Evolutionary conservation across 2,329 filamentous ascomycete genomes (phyloP), one percentile per base, ranked within the genome.

Genomic region (Scedosporium dehoogii): DNA sequence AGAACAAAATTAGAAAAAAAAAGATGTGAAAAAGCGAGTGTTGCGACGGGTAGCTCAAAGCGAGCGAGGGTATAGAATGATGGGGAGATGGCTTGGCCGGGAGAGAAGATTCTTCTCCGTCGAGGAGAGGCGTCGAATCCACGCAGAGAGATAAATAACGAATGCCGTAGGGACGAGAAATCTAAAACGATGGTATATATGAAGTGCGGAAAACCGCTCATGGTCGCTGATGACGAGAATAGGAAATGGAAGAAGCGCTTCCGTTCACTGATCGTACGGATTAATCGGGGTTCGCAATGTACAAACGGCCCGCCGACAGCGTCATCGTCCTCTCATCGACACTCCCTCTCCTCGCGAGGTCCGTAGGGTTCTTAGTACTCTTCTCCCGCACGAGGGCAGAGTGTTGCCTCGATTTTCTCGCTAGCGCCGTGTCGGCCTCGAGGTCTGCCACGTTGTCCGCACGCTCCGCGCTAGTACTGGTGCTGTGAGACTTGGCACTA

Each of bases 231-330:
- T 38, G 29, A 7, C 1, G 10, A 38, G 10, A 3, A 10, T 9
- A 7, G 6, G 29, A 33, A 33, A 38, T 3, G 14, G 1, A 38
- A 4, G 1, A 12, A 12, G 33, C 3, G 33, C 14, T 38, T 38
- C 2, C 10, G 29, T 38, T 9, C 7, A 38, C 9, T 12, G 4
- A 38, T 38, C 23, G 23, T n/a, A 25, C 51, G 42, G 58, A 64
- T 78, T 75, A 83, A 73, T 94, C 91, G 18, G 91, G 91, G 74
- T 96, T 96, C 68, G 91, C 91, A 70, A 96, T 92, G 73, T 90
- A 94, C 63, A 96, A 81, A 65, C 90, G 83, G 58, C 86, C 86
- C 29, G 84, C 81, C 21, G 83, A 85, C 72, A 94, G 87, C 1
- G 89, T 92, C 74, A 85, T 87, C 4, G 88, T 89, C 69, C 89